Conservation (phyloP, 768 basidiomycete genomes). For the Cystofilobasidium macerans region DNA sequence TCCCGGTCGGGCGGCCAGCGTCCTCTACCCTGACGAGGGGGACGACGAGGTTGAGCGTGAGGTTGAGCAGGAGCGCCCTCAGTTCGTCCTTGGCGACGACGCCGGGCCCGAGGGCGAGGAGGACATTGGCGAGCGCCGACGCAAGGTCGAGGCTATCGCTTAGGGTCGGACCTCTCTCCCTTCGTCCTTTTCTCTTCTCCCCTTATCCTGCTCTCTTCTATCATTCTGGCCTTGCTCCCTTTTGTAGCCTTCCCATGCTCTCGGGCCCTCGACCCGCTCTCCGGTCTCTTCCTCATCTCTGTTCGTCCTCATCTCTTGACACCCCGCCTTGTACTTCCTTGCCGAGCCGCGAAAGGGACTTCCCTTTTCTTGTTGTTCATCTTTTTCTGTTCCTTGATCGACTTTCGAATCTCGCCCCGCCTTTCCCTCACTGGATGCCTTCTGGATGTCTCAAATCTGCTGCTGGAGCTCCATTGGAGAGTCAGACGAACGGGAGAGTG, state of each 20-base stretch:
- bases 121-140: neutral
- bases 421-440: no score
- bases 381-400: no score
- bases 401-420: no score
- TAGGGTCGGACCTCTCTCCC: neutral
- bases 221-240: no score
- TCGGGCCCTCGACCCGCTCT: neutral
- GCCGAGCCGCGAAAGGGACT: no score
- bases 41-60: slow-evolving; percentile 31
- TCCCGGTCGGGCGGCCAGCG: slow-evolving; percentile 37
- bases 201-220: neutral
- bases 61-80: slow-evolving; percentile 25
- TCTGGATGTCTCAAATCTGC: no score
- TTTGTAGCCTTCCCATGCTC: neutral
- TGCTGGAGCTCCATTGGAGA: no score
- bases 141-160: neutral
- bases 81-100: slow-evolving; percentile 26
- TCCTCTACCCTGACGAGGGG: slow-evolving; percentile 35
- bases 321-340: no score
- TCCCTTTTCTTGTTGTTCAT: no score
- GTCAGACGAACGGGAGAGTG: no score
- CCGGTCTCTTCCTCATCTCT: neutral
- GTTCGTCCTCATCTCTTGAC: no score
- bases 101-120: neutral
- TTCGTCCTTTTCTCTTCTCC: neutral